Base-by-base conservation (phyloP, 2,329 filamentous ascomycete genomes). In the Periconia sp. region DNA sequence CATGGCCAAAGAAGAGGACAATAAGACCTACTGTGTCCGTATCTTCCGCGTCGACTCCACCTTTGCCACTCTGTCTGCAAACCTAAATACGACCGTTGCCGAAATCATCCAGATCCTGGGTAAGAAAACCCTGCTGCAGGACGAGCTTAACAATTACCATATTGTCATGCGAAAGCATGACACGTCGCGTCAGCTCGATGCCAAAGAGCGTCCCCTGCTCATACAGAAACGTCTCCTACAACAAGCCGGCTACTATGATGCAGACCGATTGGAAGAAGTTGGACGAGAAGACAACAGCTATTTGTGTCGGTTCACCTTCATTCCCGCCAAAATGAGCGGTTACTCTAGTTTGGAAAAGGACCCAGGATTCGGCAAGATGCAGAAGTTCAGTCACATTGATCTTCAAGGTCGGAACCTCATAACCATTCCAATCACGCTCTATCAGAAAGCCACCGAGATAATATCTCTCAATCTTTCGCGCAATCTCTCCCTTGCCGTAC, bases 251-350 rank as follows among this genome's bases (percentile, higher is more conserved):
- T 99, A 97, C 63, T 86, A 89, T 43, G 85, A 90, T 22, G 83
- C 83, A 42, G 94, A 99, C 69, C 85, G 84, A 26, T 84, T 99
- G 32, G 92, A 96, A 66, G 94, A 97, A 50, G 83, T 99, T 38
- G 94, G 94, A 19, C 85, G 94, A 43, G 94, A 99, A 70, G 94
- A 99, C 74, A 96, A 97, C 69, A 95, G 92, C 66, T 99, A 97
- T 59, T 80, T 99, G 10, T 95, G 92, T 65, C 88, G 94, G 5
- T 97, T 99, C 73, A 90, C 94, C 46, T 99, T 99, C 70, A 77
- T 96, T 45, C 92, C 92, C 12, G 87, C 88, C 15, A 89, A 92
- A 61, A 87, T 96, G 68, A 92, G 85, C 66, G 90, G 92, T 35
- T 92, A 75, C 52, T 75, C 86, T 30, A 84, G 80, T 47, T 77